phyloP scores from a whole-genome alignment of 1,284 basidiomycete species.

The Rhodotorula sp. region DNA sequence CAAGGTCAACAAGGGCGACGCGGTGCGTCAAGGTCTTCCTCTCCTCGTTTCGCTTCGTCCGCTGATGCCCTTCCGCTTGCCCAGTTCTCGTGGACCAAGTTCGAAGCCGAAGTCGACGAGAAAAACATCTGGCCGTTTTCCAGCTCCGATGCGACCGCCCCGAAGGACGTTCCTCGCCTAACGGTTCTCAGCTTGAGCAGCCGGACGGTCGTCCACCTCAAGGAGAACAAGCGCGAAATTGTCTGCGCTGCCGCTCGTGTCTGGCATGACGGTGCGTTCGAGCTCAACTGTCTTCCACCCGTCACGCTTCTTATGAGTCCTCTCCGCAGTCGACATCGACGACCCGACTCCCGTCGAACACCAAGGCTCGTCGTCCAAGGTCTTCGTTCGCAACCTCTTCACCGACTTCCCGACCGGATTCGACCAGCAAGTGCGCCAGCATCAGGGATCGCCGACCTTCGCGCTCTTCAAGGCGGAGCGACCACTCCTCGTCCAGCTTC shows the following conservation, averaged over 20 bases:
- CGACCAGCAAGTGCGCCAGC: constrained; percentile 17
- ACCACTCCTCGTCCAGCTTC: constrained; percentile 75
- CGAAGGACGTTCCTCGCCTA: constrained; percentile 80
- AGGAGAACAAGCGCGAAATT: constrained; percentile 88
- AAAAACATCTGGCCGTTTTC: constrained; percentile 73
- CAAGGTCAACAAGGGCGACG: constrained; percentile 61
- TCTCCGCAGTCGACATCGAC: constrained; percentile 70
- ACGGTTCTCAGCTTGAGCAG: constrained; percentile 86
- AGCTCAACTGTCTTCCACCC: not conserved
- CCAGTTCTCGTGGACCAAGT: constrained; percentile 90
- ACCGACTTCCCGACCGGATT: constrained; percentile 75
- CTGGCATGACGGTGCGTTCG: constrained; percentile 76
- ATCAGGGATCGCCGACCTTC: constrained; percentile 59
- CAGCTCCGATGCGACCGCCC: constrained; percentile 68
- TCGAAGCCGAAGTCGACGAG: constrained; percentile 83
- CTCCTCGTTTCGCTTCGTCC: not conserved
- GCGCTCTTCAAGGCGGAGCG: constrained; percentile 67
- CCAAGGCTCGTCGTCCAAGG: constrained; percentile 76
- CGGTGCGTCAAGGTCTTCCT: constrained; percentile 11
- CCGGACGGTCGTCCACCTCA: constrained; percentile 91
- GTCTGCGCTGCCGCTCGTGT: constrained; percentile 79
- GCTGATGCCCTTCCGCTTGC: not conserved
- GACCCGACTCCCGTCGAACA: constrained; percentile 84
- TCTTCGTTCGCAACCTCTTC: constrained; percentile 71
- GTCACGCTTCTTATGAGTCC: too few species aligned